Evolutionary conservation across 768 basidiomycete genomes (phyloP), one percentile per base, ranked within the genome.

Genomic region (Russula sp.): DNA sequence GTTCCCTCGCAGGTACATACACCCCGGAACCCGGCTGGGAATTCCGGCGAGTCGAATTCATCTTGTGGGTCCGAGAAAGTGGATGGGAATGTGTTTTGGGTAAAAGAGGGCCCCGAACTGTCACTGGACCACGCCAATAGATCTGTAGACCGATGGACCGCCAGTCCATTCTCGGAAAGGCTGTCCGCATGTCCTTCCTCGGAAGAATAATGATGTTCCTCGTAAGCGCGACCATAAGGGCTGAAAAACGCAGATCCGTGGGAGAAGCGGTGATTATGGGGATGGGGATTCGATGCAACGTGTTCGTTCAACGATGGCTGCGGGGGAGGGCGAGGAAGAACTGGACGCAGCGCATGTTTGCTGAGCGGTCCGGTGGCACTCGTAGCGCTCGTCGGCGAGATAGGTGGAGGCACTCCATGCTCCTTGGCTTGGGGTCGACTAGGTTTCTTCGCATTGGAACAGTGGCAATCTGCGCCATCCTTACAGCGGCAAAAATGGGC

Each of bases 221-320:
- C 64, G 65, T 87, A 83, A 16, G 85, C 85, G 25, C 86, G 80
- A 18, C 81, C 81, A 59, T 90, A 90, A 0, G 88, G 88, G 56
- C 83, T 85, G 69, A 77, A 88, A 47, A 75, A 73, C 60, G 77
- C 73, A 61, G 75, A 75, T 57, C 84, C 82, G 68, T 81, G 80
- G 36, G 64, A 60, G 42, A 62, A 49, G 42, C 65, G 63, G 52
- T 53, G 56, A 18, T 65, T 69, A 64, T 84, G 79, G 68, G 79
- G 79, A 51, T 81, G 79, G 57, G 66, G 64, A 13, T 63, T 70
- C 54, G 56, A 79, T 77, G 18, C 72, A 73, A 56, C 42, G 79
- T 77, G 54, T 76, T 72, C n/a, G 74, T 7, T 77, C 83, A 18
- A 78, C 57, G 48, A 76, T 7, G 59, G 53, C 8, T 29, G 56